Percentiles rank a stretch among this genome's conserved stretches.
phyloP scores from a whole-genome alignment of 495 filamentous ascomycete genomes.

The Rostrohypoxylon terebratum region DNA sequence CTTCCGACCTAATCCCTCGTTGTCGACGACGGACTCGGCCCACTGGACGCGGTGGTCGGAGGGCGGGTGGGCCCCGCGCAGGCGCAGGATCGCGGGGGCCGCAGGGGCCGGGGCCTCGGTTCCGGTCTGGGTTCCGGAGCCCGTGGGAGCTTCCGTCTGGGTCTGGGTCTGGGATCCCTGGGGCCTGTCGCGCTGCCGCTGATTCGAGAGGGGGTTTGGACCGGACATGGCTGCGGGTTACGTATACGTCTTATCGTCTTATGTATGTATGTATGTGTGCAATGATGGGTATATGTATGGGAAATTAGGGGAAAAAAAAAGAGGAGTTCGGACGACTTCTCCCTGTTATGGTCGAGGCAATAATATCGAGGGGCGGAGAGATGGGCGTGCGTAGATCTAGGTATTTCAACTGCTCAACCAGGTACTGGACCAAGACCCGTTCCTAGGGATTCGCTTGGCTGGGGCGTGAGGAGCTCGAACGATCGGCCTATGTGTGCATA shows the following conservation, averaged over 20 bases:
- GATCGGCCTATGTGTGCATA: conserved; percentile 41
- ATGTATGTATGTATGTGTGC: conserved; percentile 7
- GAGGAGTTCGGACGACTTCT: not conserved
- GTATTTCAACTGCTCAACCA: not conserved
- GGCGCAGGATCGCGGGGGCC: conserved; percentile 58
- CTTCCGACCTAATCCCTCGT: conserved; percentile 94
- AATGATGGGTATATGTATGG: not conserved
- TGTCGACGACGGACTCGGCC: conserved; percentile 94
- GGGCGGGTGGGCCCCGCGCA: conserved; percentile 56
- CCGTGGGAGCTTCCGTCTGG: conserved; percentile 35
- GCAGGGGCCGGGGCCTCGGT: conserved; percentile 28
- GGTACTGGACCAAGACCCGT: not conserved
- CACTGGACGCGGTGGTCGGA: conserved; percentile 76
- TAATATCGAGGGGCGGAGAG: conserved; percentile 1
- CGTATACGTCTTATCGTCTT: not conserved
- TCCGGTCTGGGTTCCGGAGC: conserved; percentile 41
- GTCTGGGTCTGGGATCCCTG: conserved; percentile 41
- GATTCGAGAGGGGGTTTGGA: conserved; percentile 27
- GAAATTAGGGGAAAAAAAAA: conserved; percentile 1
- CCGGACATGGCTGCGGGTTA: conserved; percentile 31
- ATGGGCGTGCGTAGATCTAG: not conserved
- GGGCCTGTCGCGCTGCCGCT: conserved; percentile 37
- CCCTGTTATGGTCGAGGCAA: conserved; percentile 12
- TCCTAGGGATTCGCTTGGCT: conserved; percentile 12
- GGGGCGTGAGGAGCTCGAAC: conserved; percentile 15